Evolutionary conservation across 2,329 filamentous ascomycete species (phyloP).

Genomic region (Colletotrichum phormii): DNA sequence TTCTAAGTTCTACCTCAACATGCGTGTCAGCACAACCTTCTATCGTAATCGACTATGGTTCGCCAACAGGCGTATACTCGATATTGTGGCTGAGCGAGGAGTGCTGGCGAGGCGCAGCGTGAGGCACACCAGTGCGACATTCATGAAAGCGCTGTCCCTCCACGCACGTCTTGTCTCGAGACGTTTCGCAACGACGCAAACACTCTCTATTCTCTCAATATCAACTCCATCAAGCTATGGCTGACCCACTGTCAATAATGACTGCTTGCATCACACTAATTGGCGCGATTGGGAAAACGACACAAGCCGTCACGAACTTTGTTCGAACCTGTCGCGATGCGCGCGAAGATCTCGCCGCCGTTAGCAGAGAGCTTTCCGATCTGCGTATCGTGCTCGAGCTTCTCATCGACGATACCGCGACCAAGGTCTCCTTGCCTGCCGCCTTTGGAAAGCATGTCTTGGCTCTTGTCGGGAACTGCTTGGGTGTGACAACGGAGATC

Average conservation of each 20-base stretch:
- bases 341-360: slow-evolving; percentile 37
- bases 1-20: too few species aligned
- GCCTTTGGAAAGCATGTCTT: slow-evolving; percentile 38
- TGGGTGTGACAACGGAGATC: slow-evolving; percentile 23
- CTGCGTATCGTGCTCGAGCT: slow-evolving; percentile 40
- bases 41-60: too few species aligned
- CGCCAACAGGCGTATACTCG: too few species aligned
- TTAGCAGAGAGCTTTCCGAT: slow-evolving; percentile 39
- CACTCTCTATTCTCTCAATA: neutral
- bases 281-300: slow-evolving; percentile 34
- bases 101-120: too few species aligned
- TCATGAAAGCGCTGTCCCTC: too few species aligned
- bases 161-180: too few species aligned
- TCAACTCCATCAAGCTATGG: neutral
- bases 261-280: slow-evolving; percentile 36
- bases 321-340: slow-evolving; percentile 40
- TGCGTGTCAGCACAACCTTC: too few species aligned
- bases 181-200: too few species aligned
- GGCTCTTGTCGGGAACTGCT: slow-evolving; percentile 39
- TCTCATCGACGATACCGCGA: slow-evolving; percentile 37
- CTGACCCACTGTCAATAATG: slow-evolving; percentile 31
- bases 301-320: slow-evolving; percentile 37
- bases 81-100: too few species aligned
- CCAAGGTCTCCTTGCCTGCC: slow-evolving; percentile 30
- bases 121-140: too few species aligned